Conservation (phyloP, 176 grass and related monocot genomes). For the Rhynchospora pubera region DNA sequence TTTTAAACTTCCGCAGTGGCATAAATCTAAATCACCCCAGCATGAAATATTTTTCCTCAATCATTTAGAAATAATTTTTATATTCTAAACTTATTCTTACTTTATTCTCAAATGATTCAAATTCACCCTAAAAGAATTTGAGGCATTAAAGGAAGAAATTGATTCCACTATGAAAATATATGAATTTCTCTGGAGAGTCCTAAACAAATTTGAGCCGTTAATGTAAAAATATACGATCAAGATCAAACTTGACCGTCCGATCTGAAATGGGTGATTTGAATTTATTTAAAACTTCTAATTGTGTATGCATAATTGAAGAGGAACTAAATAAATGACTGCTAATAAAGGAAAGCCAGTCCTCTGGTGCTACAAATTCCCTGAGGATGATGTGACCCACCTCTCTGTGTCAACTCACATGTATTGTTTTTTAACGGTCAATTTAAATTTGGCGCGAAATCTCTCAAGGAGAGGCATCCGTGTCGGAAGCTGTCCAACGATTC, state of each 20-base stretch:
- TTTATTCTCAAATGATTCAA: no score
- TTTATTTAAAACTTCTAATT: background rate
- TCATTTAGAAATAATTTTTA: no score
- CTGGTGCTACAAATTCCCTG: background rate
- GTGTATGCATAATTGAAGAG: background rate
- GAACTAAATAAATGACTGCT: background rate
- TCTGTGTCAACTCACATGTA: slow-evolving; percentile 3
- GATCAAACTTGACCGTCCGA: background rate
- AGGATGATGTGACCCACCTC: background rate
- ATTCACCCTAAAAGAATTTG: no score
- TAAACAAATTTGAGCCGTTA: background rate
- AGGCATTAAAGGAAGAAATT: no score
- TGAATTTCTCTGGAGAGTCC: no score
- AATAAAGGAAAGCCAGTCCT: background rate
- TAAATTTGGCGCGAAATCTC: background rate
- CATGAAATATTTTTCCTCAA: no score
- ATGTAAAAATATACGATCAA: background rate
- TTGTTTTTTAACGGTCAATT: slow-evolving; percentile 15
- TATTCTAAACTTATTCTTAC: no score
- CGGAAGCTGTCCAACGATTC: no score
- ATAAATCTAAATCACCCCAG: no score
- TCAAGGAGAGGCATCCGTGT: no score
- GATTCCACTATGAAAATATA: no score
- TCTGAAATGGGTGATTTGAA: background rate
- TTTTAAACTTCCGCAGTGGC: no score